Evolutionary conservation across 2,329 filamentous ascomycete genomes (phyloP).

Genomic region (Trichophyton simii): DNA sequence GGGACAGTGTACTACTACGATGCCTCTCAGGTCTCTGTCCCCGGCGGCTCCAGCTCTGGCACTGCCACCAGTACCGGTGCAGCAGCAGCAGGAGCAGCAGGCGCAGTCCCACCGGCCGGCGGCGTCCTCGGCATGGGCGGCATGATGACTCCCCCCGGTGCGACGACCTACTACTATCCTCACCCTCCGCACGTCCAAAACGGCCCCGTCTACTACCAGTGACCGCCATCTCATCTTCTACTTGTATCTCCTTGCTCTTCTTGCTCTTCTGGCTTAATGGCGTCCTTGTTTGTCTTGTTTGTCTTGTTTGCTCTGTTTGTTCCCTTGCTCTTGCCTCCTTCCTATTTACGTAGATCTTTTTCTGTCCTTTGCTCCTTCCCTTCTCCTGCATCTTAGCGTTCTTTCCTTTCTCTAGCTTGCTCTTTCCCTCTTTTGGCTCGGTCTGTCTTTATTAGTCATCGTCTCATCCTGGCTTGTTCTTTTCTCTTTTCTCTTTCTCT

Average conservation of each 20-base stretch:
- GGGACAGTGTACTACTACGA: constrained; percentile 96
- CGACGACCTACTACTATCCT: constrained; percentile 44
- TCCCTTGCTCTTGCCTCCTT: constrained; percentile 18
- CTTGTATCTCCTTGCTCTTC: constrained; percentile 1
- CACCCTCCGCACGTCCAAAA: constrained; percentile 32
- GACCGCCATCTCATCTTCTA: constrained; percentile 1
- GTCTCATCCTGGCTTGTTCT: background rate
- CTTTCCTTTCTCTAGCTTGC: background rate
- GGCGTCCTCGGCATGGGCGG: constrained; percentile 59
- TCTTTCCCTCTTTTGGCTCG: too few species aligned
- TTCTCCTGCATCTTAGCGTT: constrained; percentile 19
- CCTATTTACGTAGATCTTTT: constrained; percentile 4
- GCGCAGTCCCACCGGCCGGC: constrained; percentile 23
- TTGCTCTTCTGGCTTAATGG: constrained; percentile 3
- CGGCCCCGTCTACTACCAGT: constrained; percentile 38
- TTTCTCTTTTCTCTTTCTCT: background rate
- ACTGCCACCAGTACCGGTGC: background rate
- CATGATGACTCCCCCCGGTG: constrained; percentile 57
- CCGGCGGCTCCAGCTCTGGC: background rate
- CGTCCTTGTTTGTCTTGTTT: constrained; percentile 5
- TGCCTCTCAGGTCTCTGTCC: constrained; percentile 48
- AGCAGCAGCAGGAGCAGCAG: background rate
- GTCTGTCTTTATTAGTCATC: too few species aligned
- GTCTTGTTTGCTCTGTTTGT: constrained; percentile 6
- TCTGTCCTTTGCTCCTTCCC: constrained; percentile 6